Percentiles rank a stretch among this genome's conserved stretches.
These are phyloP conservation scores for Haematococcus lacustris DNA, from an alignment of 139 green algal species.

Conservation along the genomic window DNA sequence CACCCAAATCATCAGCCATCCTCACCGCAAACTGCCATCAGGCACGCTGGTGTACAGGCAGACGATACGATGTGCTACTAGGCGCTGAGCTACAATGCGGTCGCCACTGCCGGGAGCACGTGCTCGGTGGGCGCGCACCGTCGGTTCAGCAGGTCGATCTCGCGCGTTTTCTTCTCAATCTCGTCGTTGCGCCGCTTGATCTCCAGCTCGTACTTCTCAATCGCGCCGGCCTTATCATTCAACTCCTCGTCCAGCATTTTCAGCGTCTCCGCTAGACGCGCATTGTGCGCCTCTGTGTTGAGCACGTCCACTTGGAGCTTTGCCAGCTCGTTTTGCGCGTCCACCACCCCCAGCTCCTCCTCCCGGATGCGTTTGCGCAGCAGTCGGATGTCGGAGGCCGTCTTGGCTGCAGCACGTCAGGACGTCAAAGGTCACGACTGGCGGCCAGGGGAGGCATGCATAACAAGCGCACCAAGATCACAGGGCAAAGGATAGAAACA, in stretches of 20 bases:
- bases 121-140: slow-evolving; percentile 27
- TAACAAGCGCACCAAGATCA: too few relatives aligned
- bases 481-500: too few relatives aligned
- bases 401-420: slow-evolving; percentile 29
- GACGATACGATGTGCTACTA: too few relatives aligned
- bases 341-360: slow-evolving; percentile 51
- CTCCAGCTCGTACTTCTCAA: slow-evolving; percentile 71
- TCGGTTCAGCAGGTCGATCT: slow-evolving; percentile 76
- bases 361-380: slow-evolving; percentile 34
- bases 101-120: too few relatives aligned
- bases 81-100: too few relatives aligned
- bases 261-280: slow-evolving; percentile 58
- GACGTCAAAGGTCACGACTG: neutral
- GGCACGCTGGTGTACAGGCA: too few relatives aligned
- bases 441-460: too few relatives aligned
- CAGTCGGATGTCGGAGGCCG: slow-evolving; percentile 45
- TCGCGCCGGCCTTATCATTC: slow-evolving; percentile 50
- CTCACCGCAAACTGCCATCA: too few relatives aligned
- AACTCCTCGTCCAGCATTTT: slow-evolving; percentile 63
- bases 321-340: slow-evolving; percentile 74
- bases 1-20: too few relatives aligned
- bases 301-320: slow-evolving; percentile 73
- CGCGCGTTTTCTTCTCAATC: slow-evolving; percentile 80
- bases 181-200: slow-evolving; percentile 68
- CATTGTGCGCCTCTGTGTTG: slow-evolving; percentile 70